Evolutionary conservation across 352 stramenopile species (phyloP), one percentile per base, ranked within the genome.

Genomic region (Phytophthora meadii): DNA sequence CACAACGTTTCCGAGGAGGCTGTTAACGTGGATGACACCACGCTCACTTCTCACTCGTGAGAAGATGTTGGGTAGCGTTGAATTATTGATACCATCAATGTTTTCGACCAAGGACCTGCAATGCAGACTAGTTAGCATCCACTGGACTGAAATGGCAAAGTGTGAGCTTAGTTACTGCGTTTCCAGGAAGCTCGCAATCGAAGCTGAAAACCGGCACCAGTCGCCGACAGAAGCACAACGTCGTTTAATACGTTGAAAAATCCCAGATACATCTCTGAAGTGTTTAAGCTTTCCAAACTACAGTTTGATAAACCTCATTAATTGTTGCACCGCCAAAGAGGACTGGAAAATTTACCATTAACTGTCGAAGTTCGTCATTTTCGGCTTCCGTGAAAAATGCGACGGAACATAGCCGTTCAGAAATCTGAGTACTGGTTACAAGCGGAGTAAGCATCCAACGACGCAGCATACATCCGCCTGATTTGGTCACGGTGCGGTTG

Each of bases 391-490:
- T 58, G 30, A 96, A 87, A 61, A 87, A 96, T 17, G 80, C 65
- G 2, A 94, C 81, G 15, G 68, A 67, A 37, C 80, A 71, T 36
- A 87, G 72, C 1, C 88, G 77, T 52, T 88, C 72, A 24, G 83
- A 61, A 42, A 96, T 93, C 28, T 66, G 51, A 0, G 40, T 24
- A 19, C 55, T 48, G n/a, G 70, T 65, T 4, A 89, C 77, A 14
- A 96, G 76, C 30, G 88, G 88, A 36, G 79, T 72, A 17, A 96
- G 56, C 82, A 96, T 93, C 88, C 88, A 96, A 41, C 79, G 77
- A 0, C 84, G 83, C 14, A 96, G 71, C 54, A 91, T 74, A 15
- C 56, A 59, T 15, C 65, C 66, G 4, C 88, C 88, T 14, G 79
- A 82, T 60, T 87, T 90, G 5, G 88, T 96, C 27, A 92, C 64